phyloP scores from a whole-genome alignment of 2,329 filamentous ascomycete species.

The Colletotrichum tropicale region DNA sequence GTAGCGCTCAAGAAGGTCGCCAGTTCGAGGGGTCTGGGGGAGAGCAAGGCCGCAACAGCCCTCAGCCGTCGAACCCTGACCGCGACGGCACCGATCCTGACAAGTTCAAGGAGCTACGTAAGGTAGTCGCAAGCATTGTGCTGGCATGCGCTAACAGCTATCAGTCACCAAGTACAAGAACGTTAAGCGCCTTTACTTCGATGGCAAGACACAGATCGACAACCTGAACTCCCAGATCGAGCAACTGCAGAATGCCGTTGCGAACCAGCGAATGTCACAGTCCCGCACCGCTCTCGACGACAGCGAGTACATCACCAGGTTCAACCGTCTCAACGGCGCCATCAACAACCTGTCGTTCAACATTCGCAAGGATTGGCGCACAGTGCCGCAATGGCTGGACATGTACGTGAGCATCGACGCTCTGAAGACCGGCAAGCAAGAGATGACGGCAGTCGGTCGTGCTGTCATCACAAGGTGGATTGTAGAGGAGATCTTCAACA shows the following conservation, averaged over 20 bases:
- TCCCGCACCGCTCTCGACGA: conserved; percentile 95
- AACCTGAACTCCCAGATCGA: conserved; percentile 87
- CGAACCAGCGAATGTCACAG: conserved; percentile 92
- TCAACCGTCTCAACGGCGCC: conserved; percentile 89
- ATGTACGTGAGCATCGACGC: conserved; percentile 85
- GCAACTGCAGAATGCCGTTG: conserved; percentile 94
- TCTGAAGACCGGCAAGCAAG: conserved; percentile 85
- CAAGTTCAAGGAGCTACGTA: conserved; percentile 64
- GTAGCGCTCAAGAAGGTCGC: conserved; percentile 38
- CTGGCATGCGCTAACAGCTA: conserved; percentile 34
- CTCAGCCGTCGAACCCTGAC: conserved; percentile 53
- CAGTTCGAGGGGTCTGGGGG: conserved; percentile 50
- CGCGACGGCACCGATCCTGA: conserved; percentile 51
- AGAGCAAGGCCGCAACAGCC: conserved; percentile 60
- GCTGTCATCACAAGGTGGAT: conserved; percentile 90
- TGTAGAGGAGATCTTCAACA: conserved; percentile 88
- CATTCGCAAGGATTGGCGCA: conserved; percentile 92
- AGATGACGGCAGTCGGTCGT: conserved; percentile 95
- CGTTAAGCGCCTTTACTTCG: conserved; percentile 97
- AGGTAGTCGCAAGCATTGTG: conserved; percentile 24
- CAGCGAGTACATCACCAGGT: conserved; percentile 88
- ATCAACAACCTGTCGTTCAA: conserved; percentile 96
- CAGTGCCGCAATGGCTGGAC: conserved; percentile 80
- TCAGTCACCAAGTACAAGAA: conserved; percentile 95
- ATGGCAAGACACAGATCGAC: conserved; percentile 91